A percentile compares a stretch with the other conserved stretches of the same genome.
phyloP scores from a whole-genome alignment of 2,329 filamentous ascomycete genomes.

The Lecanicillium sp. region DNA sequence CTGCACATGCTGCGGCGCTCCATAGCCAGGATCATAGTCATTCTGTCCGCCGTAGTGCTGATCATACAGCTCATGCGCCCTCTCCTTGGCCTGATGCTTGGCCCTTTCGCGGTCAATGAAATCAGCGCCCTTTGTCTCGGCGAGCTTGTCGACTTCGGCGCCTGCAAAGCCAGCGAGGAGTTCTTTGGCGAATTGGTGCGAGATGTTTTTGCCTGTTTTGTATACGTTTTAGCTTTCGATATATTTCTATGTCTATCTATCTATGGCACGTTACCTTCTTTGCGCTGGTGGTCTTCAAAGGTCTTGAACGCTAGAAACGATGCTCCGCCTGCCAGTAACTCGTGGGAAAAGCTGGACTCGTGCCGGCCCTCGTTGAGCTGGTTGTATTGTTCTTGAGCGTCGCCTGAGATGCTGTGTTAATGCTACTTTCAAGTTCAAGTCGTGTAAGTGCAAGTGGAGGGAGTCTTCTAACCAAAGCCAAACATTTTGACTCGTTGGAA shows the following conservation, averaged over 20 bases:
- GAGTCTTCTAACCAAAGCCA: constrained; percentile 6
- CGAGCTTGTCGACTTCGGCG: constrained; percentile 67
- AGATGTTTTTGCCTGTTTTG: constrained; percentile 42
- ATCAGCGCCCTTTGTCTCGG: constrained; percentile 62
- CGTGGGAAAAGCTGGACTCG: constrained; percentile 60
- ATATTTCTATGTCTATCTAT: no score
- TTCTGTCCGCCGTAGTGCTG: constrained; percentile 47
- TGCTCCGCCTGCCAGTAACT: constrained; percentile 66
- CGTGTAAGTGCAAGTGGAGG: background rate
- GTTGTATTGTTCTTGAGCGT: constrained; percentile 16
- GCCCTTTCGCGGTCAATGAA: constrained; percentile 48
- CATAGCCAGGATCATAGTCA: constrained; percentile 40
- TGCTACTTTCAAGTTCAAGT: no score
- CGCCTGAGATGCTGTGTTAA: constrained; percentile 4
- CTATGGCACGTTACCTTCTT: constrained; percentile 43
- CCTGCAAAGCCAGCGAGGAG: constrained; percentile 62
- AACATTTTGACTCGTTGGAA: constrained; percentile 5
- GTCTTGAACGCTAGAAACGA: constrained; percentile 74
- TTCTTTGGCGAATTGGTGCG: constrained; percentile 72
- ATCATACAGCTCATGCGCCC: constrained; percentile 53
- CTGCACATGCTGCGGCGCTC: constrained; percentile 4
- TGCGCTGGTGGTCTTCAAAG: constrained; percentile 67
- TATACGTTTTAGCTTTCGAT: no score
- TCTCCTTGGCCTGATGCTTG: constrained; percentile 48
- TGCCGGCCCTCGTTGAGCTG: constrained; percentile 37